A percentile compares a stretch with the other conserved stretches of the same genome.
Evolutionary conservation across 495 filamentous ascomycete species (phyloP).

Genomic region (Saxophila tyrrhenica): DNA sequence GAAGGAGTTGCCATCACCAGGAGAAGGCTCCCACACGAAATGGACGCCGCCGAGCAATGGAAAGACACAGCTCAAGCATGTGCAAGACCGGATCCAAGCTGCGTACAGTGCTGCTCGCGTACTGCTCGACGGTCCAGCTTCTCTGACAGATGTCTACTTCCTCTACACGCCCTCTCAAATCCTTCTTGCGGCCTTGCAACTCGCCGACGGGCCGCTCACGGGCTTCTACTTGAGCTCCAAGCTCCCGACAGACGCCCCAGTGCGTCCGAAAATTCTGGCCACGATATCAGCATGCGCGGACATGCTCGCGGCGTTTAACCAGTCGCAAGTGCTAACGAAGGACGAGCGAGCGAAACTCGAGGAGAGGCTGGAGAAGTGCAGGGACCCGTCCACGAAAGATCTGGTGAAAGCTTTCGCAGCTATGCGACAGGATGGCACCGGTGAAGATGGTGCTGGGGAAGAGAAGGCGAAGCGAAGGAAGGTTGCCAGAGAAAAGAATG

Average conservation of each 20-base stretch:
- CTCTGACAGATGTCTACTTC: constrained; percentile 89
- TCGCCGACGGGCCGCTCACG: constrained; percentile 62
- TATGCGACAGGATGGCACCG: constrained; percentile 28
- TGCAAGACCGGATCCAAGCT: constrained; percentile 43
- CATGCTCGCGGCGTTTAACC: constrained; percentile 29
- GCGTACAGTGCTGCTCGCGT: constrained; percentile 62
- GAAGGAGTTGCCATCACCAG: constrained; percentile 19
- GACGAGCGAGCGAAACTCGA: constrained; percentile 39
- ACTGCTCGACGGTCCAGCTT: constrained; percentile 62
- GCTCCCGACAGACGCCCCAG: constrained; percentile 30
- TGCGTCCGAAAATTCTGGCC: constrained; percentile 36
- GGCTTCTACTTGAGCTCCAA: constrained; percentile 65
- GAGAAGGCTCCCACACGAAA: constrained; percentile 3
- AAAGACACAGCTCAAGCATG: constrained; percentile 3
- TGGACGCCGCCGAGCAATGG: not conserved
- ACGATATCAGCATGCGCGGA: constrained; percentile 40
- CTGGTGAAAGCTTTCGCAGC: constrained; percentile 46
- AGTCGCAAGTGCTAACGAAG: constrained; percentile 25
- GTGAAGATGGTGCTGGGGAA: constrained; percentile 28
- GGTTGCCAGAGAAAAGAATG: constrained; percentile 37
- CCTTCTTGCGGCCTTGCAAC: constrained; percentile 65
- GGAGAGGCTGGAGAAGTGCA: constrained; percentile 56
- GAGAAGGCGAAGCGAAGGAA: constrained; percentile 48
- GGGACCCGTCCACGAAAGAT: constrained; percentile 56
- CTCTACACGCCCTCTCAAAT: constrained; percentile 92